A percentile compares a stretch with the other conserved stretches of the same genome.
phyloP scores from a whole-genome alignment of 179 eudicot species.

The Gypsophila paniculata region DNA sequence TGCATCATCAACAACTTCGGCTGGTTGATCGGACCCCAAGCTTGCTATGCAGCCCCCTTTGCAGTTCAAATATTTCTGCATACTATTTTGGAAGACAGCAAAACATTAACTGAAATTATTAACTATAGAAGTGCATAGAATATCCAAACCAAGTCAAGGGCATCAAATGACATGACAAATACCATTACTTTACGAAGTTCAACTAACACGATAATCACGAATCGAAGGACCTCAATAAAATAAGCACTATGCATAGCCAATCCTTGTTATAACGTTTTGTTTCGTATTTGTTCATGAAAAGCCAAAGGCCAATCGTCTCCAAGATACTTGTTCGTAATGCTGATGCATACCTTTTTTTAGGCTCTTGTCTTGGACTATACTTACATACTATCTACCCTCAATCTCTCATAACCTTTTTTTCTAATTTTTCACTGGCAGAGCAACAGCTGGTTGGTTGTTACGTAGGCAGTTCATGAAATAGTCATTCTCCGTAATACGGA shows the following conservation, averaged over 20 bases:
- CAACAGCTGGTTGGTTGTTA: neutral
- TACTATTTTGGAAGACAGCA: conserved; percentile 34
- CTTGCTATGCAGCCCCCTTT: conserved; percentile 84
- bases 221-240: too few species aligned
- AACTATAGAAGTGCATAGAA: neutral
- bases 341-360: neutral
- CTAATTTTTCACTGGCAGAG: neutral
- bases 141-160: neutral
- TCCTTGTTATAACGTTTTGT: neutral
- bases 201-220: neutral
- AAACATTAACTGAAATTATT: conserved; percentile 6
- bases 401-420: neutral
- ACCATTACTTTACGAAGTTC: neutral
- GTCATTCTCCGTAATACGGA: too few species aligned
- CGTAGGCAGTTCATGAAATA: neutral
- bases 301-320: neutral
- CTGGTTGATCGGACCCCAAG: conserved; percentile 91
- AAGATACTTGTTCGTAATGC: neutral
- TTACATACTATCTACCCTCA: neutral
- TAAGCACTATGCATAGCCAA: neutral
- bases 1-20: conserved; percentile 93
- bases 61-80: conserved; percentile 82
- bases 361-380: neutral
- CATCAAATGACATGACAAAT: neutral
- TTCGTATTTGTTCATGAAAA: too few species aligned